phyloP scores from a whole-genome alignment of 208 protist genomes.

The Crithidia bombi region DNA sequence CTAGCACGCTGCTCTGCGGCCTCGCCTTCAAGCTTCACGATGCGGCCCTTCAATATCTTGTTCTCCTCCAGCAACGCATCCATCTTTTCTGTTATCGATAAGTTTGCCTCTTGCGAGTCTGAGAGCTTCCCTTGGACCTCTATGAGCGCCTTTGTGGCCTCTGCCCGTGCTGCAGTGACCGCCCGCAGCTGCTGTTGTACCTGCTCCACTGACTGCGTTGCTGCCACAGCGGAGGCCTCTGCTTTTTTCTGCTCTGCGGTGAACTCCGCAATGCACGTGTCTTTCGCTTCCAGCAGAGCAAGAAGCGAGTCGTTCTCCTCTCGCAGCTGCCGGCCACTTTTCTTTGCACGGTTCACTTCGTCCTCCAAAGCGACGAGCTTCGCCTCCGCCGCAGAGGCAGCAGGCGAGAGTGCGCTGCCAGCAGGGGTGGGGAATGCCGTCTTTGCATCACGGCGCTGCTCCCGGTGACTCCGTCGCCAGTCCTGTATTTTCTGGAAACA shows the following conservation, averaged over 20 bases:
- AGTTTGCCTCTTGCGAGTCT: not conserved
- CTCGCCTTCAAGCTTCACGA: not conserved
- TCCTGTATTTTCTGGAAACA: constrained; percentile 70
- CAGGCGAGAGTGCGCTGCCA: not conserved
- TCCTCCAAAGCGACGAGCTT: constrained; percentile 13
- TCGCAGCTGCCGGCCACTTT: constrained; percentile 33
- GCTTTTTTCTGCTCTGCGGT: constrained; percentile 10
- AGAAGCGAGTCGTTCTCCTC: constrained; percentile 42
- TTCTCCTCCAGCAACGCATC: constrained; percentile 6
- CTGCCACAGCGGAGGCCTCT: not conserved
- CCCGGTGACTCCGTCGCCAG: constrained; percentile 16
- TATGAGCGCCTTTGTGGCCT: constrained; percentile 1
- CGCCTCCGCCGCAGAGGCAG: constrained; percentile 1
- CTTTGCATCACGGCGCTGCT: constrained; percentile 3
- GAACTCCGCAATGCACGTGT: constrained; percentile 22
- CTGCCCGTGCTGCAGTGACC: not conserved
- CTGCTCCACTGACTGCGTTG: constrained; percentile 9
- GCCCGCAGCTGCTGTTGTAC: constrained; percentile 11
- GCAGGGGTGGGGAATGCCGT: not conserved
- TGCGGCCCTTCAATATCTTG: not conserved
- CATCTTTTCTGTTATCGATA: constrained; percentile 10
- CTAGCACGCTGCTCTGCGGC: not conserved
- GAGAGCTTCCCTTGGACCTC: constrained; percentile 22
- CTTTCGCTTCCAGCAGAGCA: constrained; percentile 18
- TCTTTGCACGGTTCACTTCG: constrained; percentile 29